Percentiles rank a stretch among this genome's conserved stretches.
phyloP scores from a whole-genome alignment of 306 rosid species.

The Hippophae gyantsensis region DNA sequence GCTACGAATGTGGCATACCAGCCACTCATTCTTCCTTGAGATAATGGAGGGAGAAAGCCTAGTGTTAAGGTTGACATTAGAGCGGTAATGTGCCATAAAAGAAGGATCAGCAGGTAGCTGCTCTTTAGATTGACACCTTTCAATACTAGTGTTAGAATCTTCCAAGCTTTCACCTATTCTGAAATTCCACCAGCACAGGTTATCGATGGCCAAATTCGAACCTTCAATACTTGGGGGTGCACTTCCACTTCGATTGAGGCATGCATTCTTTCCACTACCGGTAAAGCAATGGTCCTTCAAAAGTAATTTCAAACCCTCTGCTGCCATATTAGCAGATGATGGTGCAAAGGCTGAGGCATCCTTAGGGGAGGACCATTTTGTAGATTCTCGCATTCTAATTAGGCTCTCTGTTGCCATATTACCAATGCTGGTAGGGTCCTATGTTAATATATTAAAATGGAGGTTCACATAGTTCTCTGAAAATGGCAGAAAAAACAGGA shows the following conservation, averaged over 20 bases:
- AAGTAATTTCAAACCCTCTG: slow-evolving; percentile 32
- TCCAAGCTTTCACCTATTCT: slow-evolving; percentile 23
- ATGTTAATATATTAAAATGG: too few species aligned
- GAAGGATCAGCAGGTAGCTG: slow-evolving; percentile 44
- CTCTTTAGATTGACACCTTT: slow-evolving; percentile 32
- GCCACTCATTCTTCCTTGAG: slow-evolving; percentile 51
- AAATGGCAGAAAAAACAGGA: too few species aligned
- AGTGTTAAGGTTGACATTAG: slow-evolving; percentile 60
- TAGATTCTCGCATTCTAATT: slow-evolving; percentile 44
- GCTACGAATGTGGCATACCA: slow-evolving; percentile 39
- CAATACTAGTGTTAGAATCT: slow-evolving; percentile 19
- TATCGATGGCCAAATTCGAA: slow-evolving; percentile 37
- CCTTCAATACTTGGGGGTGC: slow-evolving; percentile 72
- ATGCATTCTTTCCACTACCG: slow-evolving; percentile 14
- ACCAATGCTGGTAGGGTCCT: neutral
- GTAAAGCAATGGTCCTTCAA: slow-evolving; percentile 20
- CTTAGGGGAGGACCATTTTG: slow-evolving; percentile 30
- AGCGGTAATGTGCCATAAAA: slow-evolving; percentile 37
- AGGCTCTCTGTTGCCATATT: slow-evolving; percentile 48
- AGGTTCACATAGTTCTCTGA: too few species aligned
- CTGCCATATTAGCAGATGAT: slow-evolving; percentile 9
- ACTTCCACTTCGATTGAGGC: slow-evolving; percentile 54
- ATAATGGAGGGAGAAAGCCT: slow-evolving; percentile 53
- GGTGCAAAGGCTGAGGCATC: neutral
- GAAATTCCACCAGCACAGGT: slow-evolving; percentile 28